phyloP scores from a whole-genome alignment of 768 basidiomycete genomes.

The Hypsizygus marmoreus region DNA sequence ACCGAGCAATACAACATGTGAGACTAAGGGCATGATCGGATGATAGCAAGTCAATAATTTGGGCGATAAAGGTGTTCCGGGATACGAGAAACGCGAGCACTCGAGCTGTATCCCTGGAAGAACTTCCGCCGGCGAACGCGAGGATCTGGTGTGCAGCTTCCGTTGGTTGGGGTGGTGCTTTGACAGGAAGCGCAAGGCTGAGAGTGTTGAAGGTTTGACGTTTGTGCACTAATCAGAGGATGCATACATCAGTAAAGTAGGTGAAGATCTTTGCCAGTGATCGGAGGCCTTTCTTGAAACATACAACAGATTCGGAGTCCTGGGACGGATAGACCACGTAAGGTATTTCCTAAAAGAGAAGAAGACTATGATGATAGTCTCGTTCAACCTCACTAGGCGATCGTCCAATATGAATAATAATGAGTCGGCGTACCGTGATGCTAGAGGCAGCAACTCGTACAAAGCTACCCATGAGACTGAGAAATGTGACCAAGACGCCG shows the following conservation, averaged over 20 bases:
- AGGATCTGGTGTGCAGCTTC: conserved; percentile 2
- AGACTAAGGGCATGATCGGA: no score
- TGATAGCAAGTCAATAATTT: conserved; percentile 4
- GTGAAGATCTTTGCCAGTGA: background rate
- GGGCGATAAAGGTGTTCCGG: conserved; percentile 46
- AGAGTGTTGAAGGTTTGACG: background rate
- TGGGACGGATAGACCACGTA: background rate
- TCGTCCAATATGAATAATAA: conserved; percentile 5
- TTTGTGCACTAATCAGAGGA: no score
- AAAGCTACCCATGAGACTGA: conserved; percentile 30
- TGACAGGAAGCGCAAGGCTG: background rate
- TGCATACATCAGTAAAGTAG: background rate
- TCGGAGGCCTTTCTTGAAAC: background rate
- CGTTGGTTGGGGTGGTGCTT: no score
- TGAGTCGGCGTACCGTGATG: conserved; percentile 38
- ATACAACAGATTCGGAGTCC: conserved; percentile 6
- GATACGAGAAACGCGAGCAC: conserved; percentile 43
- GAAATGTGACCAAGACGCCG: conserved; percentile 22
- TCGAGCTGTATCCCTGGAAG: no score
- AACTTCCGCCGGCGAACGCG: conserved; percentile 7
- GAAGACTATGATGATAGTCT: conserved; percentile 9
- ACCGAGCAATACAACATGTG: no score
- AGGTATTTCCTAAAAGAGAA: conserved; percentile 11
- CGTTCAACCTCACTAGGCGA: background rate
- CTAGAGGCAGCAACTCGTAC: conserved; percentile 36